Evolutionary conservation across 1,139 yeast species (phyloP), one percentile per base, ranked within the genome.

Genomic region (Hemisphaericaspora xylofermentans): DNA sequence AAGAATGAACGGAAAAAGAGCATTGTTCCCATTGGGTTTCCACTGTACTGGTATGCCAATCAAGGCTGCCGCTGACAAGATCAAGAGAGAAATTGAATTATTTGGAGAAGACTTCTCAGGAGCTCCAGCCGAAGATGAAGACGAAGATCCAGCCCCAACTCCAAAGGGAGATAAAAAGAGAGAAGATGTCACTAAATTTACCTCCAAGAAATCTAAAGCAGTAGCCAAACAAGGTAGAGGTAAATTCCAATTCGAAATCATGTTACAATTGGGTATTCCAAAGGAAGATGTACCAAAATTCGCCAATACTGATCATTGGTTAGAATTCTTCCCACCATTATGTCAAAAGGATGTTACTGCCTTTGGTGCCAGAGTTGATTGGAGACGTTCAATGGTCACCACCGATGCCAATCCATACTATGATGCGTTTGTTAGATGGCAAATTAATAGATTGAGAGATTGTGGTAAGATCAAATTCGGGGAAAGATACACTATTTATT

Each of bases 31-130:
- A 39, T 76, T 94, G 47, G 99, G 98, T 41, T 93, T 93, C 83
- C 99, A 93, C 68, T 94, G 98, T 77, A 93, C 98, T 34, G 99
- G 99, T 74, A 86, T 93, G 97, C 98, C 99, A 43, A 94, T 93
- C 63, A 85, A 82, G 71, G 93, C 98, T 14, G 80, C 96, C 58
- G 98, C 99, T 37, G 99, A 93, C 68, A 93, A 93, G 68, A 78
- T 94, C 57, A 80, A 82, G 59, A 81, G 98, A 64, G 98, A 93
- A 73, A 76, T 91, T 45, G 98, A 93, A 68, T 66, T 80, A 62
- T 93, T 93, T 63, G 98, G 99, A 37, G 73, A 68, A 22, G 91
- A 88, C 57, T 93, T 88, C 59, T 72, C 80, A 16, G 81, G 81
- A n/a, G 83, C 74, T 36, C 83, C 82, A 37, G 73, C 78, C 35